These are phyloP conservation scores for Ascochyta koolunga DNA, from an alignment of 2,329 filamentous ascomycete genomes.

Conservation along the genomic window DNA sequence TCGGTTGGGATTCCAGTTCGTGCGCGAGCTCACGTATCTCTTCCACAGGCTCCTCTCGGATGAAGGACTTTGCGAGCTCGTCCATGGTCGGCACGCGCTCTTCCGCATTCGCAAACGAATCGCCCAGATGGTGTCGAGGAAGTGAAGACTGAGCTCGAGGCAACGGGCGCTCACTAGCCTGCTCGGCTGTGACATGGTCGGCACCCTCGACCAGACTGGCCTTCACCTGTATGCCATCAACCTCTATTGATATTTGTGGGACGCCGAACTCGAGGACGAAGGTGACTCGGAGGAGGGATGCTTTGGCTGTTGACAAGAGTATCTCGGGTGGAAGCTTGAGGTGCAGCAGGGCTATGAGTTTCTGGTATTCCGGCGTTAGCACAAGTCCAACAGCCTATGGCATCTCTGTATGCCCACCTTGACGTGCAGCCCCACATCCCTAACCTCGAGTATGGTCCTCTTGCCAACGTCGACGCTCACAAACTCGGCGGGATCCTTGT, in stretches of 20 bases:
- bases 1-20: constrained; percentile 67
- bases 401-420: constrained; percentile 61
- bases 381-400: background rate
- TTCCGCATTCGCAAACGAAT: constrained; percentile 37
- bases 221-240: constrained; percentile 79
- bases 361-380: constrained; percentile 57
- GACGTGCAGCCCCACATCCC: constrained; percentile 81
- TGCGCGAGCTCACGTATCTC: constrained; percentile 73
- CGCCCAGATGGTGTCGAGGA: constrained; percentile 18
- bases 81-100: constrained; percentile 67
- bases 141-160: constrained; percentile 18
- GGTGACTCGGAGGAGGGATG: constrained; percentile 77
- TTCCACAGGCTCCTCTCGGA: constrained; percentile 70
- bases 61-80: constrained; percentile 77
- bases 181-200: constrained; percentile 10
- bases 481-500: constrained; percentile 83
- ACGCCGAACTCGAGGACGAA: constrained; percentile 88
- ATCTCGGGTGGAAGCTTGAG: constrained; percentile 70
- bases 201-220: constrained; percentile 33
- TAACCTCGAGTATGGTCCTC: constrained; percentile 82
- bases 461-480: constrained; percentile 85
- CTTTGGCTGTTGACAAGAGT: constrained; percentile 73
- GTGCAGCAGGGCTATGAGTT: constrained; percentile 75
- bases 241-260: constrained; percentile 80
- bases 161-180: constrained; percentile 2